phyloP scores from a whole-genome alignment of 225 moss, liverwort and hornwort genomes.

The Sphagnum contortum region DNA sequence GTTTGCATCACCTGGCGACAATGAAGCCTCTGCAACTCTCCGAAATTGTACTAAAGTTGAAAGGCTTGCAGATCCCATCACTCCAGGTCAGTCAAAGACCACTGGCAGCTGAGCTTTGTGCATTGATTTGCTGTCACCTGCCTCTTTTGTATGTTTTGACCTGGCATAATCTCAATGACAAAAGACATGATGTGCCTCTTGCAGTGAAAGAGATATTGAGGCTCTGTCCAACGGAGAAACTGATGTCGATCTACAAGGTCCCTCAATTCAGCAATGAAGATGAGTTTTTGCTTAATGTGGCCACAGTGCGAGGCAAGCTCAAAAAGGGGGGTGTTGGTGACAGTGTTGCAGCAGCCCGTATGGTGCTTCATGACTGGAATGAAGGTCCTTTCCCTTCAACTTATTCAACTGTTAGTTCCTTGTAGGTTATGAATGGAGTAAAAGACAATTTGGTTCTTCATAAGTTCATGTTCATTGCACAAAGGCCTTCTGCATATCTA shows the following conservation, averaged over 20 bases:
- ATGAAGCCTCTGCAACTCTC: constrained; percentile 55
- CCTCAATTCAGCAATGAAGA: constrained; percentile 57
- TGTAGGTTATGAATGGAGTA: too few species aligned
- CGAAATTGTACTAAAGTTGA: constrained; percentile 79
- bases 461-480: too few species aligned
- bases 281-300: constrained; percentile 58
- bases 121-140: too few species aligned
- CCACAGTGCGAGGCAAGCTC: constrained; percentile 59
- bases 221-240: constrained; percentile 57
- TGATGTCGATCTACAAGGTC: constrained; percentile 75
- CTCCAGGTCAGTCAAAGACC: constrained; percentile 45
- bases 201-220: constrained; percentile 69
- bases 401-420: neutral
- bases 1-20: constrained; percentile 50
- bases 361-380: constrained; percentile 84
- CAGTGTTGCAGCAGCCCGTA: constrained; percentile 53
- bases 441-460: too few species aligned
- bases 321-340: constrained; percentile 64
- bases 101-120: neutral
- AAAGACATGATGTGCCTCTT: neutral
- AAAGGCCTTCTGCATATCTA: too few species aligned
- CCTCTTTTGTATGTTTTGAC: too few species aligned
- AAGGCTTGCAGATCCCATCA: constrained; percentile 53
- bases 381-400: constrained; percentile 32
- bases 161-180: too few species aligned